Percentiles rank a stretch among this genome's conserved stretches.
phyloP scores from a whole-genome alignment of 2,329 filamentous ascomycete species.

The Chalaropsis ovoidea region DNA sequence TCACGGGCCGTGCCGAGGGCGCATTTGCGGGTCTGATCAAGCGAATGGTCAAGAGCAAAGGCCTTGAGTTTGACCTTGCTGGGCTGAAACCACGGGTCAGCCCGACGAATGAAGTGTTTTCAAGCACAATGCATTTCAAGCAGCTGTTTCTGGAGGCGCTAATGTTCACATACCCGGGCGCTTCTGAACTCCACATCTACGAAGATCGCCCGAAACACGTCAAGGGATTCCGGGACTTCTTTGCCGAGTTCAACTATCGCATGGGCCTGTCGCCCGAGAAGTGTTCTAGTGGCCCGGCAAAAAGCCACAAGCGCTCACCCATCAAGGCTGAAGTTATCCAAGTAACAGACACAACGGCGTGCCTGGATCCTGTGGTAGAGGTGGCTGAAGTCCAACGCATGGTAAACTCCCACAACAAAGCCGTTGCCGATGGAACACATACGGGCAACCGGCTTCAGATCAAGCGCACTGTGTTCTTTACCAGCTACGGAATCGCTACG shows the following conservation, averaged over 20 bases:
- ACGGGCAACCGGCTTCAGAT: conserved; percentile 49
- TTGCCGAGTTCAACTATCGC: conserved; percentile 58
- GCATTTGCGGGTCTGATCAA: conserved; percentile 70
- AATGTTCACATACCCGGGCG: conserved; percentile 73
- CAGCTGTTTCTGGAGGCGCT: conserved; percentile 70
- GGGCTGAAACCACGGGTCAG: conserved; percentile 77
- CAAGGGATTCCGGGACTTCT: conserved; percentile 75
- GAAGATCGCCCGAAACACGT: conserved; percentile 59
- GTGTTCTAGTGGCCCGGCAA: conserved; percentile 45
- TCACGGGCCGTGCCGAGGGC: conserved; percentile 75
- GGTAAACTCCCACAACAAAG: conserved; percentile 74
- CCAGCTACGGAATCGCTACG: conserved; percentile 72
- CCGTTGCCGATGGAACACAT: conserved; percentile 35
- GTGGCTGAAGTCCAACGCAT: conserved; percentile 77
- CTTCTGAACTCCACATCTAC: conserved; percentile 71
- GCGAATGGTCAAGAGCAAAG: conserved; percentile 66
- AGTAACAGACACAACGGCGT: conserved; percentile 64
- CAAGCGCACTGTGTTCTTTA: conserved; percentile 82
- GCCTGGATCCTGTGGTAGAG: conserved; percentile 67
- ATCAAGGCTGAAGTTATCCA: conserved; percentile 75
- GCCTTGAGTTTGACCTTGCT: conserved; percentile 77
- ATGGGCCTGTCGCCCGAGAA: conserved; percentile 33
- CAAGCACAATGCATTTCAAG: conserved; percentile 85
- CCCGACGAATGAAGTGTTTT: conserved; percentile 67
- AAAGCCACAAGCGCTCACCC: conserved; percentile 12